Evolutionary conservation across 1,284 basidiomycete species (phyloP).

Genomic region (Rhodotorula sp.): DNA sequence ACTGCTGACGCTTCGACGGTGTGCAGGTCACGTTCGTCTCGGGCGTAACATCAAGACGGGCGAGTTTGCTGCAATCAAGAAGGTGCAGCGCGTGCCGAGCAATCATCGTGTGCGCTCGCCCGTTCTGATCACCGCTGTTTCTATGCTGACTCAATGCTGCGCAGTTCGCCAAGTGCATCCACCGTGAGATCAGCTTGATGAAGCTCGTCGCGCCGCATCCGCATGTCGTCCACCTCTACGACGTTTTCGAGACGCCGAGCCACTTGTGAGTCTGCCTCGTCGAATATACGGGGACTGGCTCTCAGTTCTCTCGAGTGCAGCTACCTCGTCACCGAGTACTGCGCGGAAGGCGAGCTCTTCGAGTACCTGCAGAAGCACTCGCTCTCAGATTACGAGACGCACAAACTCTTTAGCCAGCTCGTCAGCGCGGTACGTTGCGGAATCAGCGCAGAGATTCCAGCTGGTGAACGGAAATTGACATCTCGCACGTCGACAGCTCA

Average conservation of each 20-base stretch:
- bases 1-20: neutral
- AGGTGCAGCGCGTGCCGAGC: slow-evolving; percentile 48
- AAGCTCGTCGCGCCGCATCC: slow-evolving; percentile 50
- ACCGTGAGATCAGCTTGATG: slow-evolving; percentile 52
- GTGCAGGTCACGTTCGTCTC: slow-evolving; percentile 46
- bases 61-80: slow-evolving; percentile 50
- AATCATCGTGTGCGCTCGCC: slow-evolving; percentile 45
- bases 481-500: slow-evolving; percentile 5
- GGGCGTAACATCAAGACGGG: slow-evolving; percentile 47
- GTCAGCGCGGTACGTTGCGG: slow-evolving; percentile 50
- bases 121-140: slow-evolving; percentile 3
- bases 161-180: slow-evolving; percentile 30
- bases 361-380: slow-evolving; percentile 48
- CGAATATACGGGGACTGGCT: neutral
- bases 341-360: slow-evolving; percentile 51
- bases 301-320: slow-evolving; percentile 5
- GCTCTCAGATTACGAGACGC: slow-evolving; percentile 43
- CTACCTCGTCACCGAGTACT: slow-evolving; percentile 51
- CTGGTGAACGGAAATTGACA: slow-evolving; percentile 29
- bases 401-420: slow-evolving; percentile 50
- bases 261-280: slow-evolving; percentile 41
- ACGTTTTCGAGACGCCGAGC: slow-evolving; percentile 50
- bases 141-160: neutral
- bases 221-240: slow-evolving; percentile 50
- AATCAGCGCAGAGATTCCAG: neutral